Base-by-base conservation (phyloP, 2,329 filamentous ascomycete species). In the Cladophialophora bantiana region DNA sequence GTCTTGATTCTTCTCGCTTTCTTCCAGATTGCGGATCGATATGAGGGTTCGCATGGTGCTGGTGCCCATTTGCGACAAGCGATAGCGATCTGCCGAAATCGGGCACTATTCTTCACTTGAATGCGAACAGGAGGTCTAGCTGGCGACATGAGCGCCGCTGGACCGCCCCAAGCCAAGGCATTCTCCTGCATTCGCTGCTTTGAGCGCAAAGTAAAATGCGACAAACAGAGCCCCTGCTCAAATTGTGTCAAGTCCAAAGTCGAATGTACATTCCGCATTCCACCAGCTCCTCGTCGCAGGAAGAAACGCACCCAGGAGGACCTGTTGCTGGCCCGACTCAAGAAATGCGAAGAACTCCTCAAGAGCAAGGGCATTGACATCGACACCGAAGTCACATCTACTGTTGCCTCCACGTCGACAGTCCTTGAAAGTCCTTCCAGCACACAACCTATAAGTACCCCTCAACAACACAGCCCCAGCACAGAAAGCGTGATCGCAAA, bases 201-300 rank as follows among this genome's bases (percentile, higher is more conserved):
- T 36, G 73, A 76, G 31, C 72, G 78, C 50, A 82, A 82, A 66
- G 77, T 81, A 7, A 80, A 78, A 68, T 82, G 80, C 70, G 74
- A 81, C 69, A 77, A 61, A 59, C 65, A 42, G 64, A 72, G 13
- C 76, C 78, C 81, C 0, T 84, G 82, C 62, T 78, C 78, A 7
- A 83, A 83, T 67, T 84, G 82, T 61, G 64, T 73, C 45, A 83
- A 80, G 66, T 74, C 80, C 1, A 68, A 72, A 18, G 73, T 72
- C 18, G 73, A 78, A 67, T 82, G 80, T 67, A 72, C 75, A 31
- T 81, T 75, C 53, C 71, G 72, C 3, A 65, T 74, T 36, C 75
- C 76, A 15, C 66, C 72, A 18, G 61, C 70, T 4, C 69, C 72
- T 13, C 66, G 70, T 42, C 67, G 71, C 45, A 72, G 76, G 48